Evolutionary conservation across 305 asterid genomes (phyloP).

Genomic region (Nicotiana rustica): DNA sequence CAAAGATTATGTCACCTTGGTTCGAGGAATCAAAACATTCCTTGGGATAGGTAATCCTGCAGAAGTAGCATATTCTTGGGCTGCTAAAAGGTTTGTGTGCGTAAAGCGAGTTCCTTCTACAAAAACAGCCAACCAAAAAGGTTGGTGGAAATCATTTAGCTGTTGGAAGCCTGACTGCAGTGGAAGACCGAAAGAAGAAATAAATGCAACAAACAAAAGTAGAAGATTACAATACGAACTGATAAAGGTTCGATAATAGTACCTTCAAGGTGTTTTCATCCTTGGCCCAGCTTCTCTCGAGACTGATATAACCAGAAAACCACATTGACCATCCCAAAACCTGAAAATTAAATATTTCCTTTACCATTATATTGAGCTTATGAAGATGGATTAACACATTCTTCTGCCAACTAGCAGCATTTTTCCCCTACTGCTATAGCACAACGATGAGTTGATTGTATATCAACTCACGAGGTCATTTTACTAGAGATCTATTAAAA

Average conservation of each 20-base stretch:
- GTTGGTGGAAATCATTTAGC: slow-evolving; percentile 60
- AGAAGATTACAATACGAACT: slow-evolving; percentile 22
- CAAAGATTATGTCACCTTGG: slow-evolving; percentile 57
- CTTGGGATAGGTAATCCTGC: slow-evolving; percentile 71
- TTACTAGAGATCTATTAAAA: not conserved
- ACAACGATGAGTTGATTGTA: not conserved
- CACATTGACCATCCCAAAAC: slow-evolving; percentile 92
- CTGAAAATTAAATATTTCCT: slow-evolving; percentile 46
- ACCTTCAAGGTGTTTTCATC: slow-evolving; percentile 78
- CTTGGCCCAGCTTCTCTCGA: slow-evolving; percentile 76
- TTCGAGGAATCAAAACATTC: slow-evolving; percentile 80
- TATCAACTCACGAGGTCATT: not conserved
- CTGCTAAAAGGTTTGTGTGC: slow-evolving; percentile 66
- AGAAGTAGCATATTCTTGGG: slow-evolving; percentile 70
- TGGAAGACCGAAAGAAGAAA: slow-evolving; percentile 38
- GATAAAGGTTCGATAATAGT: slow-evolving; percentile 18
- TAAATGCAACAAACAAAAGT: slow-evolving; percentile 29
- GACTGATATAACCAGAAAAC: slow-evolving; percentile 72
- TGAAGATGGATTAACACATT: not conserved
- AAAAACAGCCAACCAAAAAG: slow-evolving; percentile 84
- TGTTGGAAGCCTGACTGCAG: slow-evolving; percentile 68
- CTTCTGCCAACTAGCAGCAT: slow-evolving; percentile 22
- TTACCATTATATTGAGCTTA: slow-evolving; percentile 14
- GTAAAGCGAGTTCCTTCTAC: slow-evolving; percentile 90
- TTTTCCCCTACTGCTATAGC: not conserved